Base-by-base conservation (phyloP, 176 grass and related monocot species). In the Musa itinerans region DNA sequence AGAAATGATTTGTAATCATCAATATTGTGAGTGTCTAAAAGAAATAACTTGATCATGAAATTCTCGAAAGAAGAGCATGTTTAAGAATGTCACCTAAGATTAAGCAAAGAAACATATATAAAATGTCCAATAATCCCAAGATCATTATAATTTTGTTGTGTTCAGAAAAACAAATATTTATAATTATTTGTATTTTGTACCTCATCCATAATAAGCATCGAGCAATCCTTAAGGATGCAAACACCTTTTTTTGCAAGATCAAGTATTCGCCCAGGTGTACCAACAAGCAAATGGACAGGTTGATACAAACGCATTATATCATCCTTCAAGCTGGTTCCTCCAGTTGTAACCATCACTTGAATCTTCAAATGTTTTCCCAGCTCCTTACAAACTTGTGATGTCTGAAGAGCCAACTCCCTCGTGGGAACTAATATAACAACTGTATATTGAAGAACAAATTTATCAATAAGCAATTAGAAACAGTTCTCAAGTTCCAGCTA, bases 351-450 rank as follows among this genome's bases (percentile, higher is more conserved):
- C 94, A 98, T 98, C 21, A 98, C 84, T 83, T 98, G 82, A 52
- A 98, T 98, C 58, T 91, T 89, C 64, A 98, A 73, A 53, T 98
- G 89, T 51, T 98, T 98, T 10, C 86, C 90, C 65, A 98, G 90
- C 66, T 98, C 94, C 68, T 98, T 98, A 80, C 94, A 98, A 73
- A 98, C 90, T 89, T 93, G 90, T 55, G 90, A 98, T 43, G 94
- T 98, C 68, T 98, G 94, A 69, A 98, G 65, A 72, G 94, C 94
- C 81, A 98, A 82, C 87, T 98, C 94, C 71, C 94, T 88, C 54
- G 90, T 98, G 9, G 94, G 94, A 70, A 98, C 94, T 84, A 98
- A 85, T 86, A 97, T 97, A 77, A 97, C 87, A 88, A 84, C 93
- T 97, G 80, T 73, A 81, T 22, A 85, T 68, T 11, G 81, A 17